Evolutionary conservation across 768 basidiomycete species (phyloP).

Genomic region (Paxillus involutus): DNA sequence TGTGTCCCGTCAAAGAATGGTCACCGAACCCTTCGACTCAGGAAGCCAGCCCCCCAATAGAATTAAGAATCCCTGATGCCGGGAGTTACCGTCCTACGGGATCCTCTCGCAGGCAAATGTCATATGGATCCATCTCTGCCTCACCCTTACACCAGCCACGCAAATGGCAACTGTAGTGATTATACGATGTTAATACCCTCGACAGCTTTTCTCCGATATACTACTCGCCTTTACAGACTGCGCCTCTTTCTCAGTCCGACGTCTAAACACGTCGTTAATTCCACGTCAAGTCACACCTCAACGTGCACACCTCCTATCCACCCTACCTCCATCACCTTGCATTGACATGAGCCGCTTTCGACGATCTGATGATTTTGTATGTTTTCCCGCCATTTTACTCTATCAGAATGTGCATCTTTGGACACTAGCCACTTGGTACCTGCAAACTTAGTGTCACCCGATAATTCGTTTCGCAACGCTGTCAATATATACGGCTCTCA

Average conservation of each 20-base stretch:
- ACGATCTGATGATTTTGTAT: neutral
- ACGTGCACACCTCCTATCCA: neutral
- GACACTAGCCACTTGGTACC: neutral
- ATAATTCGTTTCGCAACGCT: neutral
- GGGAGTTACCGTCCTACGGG: too few species aligned
- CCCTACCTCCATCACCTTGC: neutral
- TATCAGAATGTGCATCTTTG: neutral
- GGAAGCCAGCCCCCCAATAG: neutral
- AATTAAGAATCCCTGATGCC: neutral
- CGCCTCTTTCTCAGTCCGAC: neutral
- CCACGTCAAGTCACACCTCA: too few species aligned
- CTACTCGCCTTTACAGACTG: neutral
- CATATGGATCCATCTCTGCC: slow-evolving; percentile 6
- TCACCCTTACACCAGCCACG: neutral
- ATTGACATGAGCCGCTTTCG: neutral
- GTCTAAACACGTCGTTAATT: neutral
- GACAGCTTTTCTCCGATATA: neutral
- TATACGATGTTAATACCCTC: slow-evolving; percentile 1
- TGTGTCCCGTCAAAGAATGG: too few species aligned
- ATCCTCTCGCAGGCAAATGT: neutral
- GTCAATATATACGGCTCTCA: too few species aligned
- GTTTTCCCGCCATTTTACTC: neutral
- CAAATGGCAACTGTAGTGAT: slow-evolving; percentile 7
- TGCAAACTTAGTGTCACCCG: neutral
- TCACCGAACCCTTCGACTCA: neutral